Base-by-base conservation (phyloP, 164 flowering plant genomes). In the Litsea cubeba region DNA sequence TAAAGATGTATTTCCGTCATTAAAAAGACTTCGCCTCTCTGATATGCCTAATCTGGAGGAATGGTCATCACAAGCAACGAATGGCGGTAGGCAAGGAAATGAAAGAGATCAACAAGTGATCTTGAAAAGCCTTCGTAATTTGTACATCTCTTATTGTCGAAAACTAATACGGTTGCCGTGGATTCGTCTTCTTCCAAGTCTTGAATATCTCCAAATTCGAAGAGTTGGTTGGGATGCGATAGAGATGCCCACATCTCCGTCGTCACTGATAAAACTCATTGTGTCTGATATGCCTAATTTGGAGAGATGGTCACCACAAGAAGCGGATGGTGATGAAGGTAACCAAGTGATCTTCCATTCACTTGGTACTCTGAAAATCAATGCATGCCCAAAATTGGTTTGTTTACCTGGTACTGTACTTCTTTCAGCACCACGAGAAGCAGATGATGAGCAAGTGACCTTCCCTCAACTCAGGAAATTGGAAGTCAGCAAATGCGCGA, bases 81-180 rank as follows among this genome's bases (percentile, higher is more conserved):
- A 40, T 20, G 49, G 32, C 7, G 50, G 18, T 35, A 17, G 10
- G 66, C 66, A 5, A 4, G 35, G 35, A 30, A 30, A 30, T 3
- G 35, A 30, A 30, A 30, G 35, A 30, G 35, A 30, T 30, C 35
- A 30, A 30, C 35, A 30, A 30, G 35, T 6, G 26, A 25, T 3
- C 69, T 40, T 66, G 35, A 30, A 30, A 30, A 26, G 46, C n/a
- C 46, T 66, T 30, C 46, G 22, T 18, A 0, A 26, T 15, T 30
- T 66, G 35, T 1, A 0, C 46, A 66, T 30, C 35, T 0, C 0
- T 3, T 0, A 0, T 0, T 30, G 35, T 30, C 5, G 0, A 30
- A 30, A 30, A 30, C 35, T 30, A 30, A 30, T 0, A 30, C 6
- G 0, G 35, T 30, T 30, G 5, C 5, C 35, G 35, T 30, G 35